These are phyloP conservation scores for Trametes villosa DNA, from an alignment of 768 basidiomycete species.

Conservation along the genomic window DNA sequence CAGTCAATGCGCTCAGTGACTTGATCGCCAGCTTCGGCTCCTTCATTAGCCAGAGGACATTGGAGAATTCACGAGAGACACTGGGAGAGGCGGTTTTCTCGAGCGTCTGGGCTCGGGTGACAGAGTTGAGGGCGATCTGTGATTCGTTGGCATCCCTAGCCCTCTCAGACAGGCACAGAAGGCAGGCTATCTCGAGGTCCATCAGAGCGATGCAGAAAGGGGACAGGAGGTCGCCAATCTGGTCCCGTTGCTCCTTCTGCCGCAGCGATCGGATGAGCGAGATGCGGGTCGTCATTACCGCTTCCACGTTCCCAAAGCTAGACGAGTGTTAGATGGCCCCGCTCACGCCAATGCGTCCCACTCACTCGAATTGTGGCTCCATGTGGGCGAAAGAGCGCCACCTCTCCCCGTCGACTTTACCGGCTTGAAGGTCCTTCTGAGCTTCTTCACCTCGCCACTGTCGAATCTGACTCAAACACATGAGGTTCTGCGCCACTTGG, in stretches of 20 bases:
- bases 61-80: slow-evolving; percentile 81
- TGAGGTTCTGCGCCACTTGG: slow-evolving; percentile 66
- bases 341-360: neutral
- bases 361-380: slow-evolving; percentile 69
- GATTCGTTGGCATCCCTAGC: slow-evolving; percentile 70
- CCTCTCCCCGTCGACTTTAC: slow-evolving; percentile 37
- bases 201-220: slow-evolving; percentile 55
- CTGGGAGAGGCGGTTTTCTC: slow-evolving; percentile 50
- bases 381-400: slow-evolving; percentile 53
- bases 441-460: slow-evolving; percentile 54
- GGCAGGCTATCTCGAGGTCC: slow-evolving; percentile 68
- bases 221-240: slow-evolving; percentile 71
- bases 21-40: slow-evolving; percentile 86
- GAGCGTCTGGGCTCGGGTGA: slow-evolving; percentile 73
- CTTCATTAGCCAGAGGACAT: slow-evolving; percentile 86
- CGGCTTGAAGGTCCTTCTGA: slow-evolving; percentile 41
- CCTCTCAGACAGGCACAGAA: slow-evolving; percentile 70
- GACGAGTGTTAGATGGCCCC: neutral
- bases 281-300: slow-evolving; percentile 77
- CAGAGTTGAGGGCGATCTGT: slow-evolving; percentile 87
- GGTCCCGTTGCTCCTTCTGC: slow-evolving; percentile 71
- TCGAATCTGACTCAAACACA: slow-evolving; percentile 80
- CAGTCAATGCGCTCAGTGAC: slow-evolving; percentile 55
- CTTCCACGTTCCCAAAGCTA: slow-evolving; percentile 79
- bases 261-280: slow-evolving; percentile 77